Base-by-base conservation (phyloP, 257 asterid species). In the Thymus quinquecostatus region DNA sequence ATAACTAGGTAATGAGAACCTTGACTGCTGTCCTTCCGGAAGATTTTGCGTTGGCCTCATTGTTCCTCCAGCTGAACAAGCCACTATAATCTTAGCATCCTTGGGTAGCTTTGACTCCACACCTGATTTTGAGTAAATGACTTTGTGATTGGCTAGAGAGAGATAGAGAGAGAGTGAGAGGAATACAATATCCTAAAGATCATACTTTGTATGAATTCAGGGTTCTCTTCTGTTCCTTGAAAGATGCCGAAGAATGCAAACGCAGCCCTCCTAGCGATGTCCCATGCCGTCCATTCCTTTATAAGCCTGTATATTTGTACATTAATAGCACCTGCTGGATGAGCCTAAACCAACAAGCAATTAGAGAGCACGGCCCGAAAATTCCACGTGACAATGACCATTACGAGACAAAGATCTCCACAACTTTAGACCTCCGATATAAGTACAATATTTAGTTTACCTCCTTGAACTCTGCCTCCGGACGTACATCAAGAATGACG, bases 281-380 rank as follows among this genome's bases (percentile, higher is more conserved):
- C 98, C 97, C 98, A 94, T 8, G 98, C 95, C 10, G 97, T 91
- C 98, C 98, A 94, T 74, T 94, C 98, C 86, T 94, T 94, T 76
- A 94, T 94, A 53, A 94, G 95, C 85, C 98, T 84, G 69, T 91
- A 94, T 78, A 94, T 87, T 84, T 94, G 95, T 79, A 91, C 97
- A 80, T 91, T 91, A 38, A 94, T 82, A 27, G 98, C 97, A 58
- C 96, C 98, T 62, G 86, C 89, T 30, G 98, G 96, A 81, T 91
- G 98, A 65, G 79, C 96, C 98, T 91, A 68, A 55, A 70, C 62
- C 73, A 65, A 40, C 45, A 74, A 75, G 77, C 7, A 21, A 64
- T 62, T 45, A 13, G 58, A 64, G 41, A 56, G 40, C 43, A 41
- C 13, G 30, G 51, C 50, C 47, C n/a, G 57, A 14, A 57, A 45